A percentile compares a stretch with the other conserved stretches of the same genome.
phyloP scores from a whole-genome alignment of 352 stramenopile genomes.

The Phytophthora pluvialis region DNA sequence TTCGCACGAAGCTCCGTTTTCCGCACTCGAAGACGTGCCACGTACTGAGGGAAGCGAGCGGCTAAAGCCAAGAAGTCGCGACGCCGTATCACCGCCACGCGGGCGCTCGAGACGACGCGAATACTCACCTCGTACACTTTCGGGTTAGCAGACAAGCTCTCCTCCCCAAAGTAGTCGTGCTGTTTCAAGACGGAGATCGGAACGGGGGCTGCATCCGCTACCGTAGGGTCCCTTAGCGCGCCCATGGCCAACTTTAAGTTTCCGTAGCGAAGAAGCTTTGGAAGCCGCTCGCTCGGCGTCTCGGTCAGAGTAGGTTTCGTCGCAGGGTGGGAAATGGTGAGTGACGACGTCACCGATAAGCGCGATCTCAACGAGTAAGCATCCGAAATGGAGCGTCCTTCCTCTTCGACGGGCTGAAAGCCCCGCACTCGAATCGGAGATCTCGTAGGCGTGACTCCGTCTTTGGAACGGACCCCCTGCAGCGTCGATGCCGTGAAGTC shows the following conservation, averaged over 20 bases:
- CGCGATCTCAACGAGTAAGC: constrained; percentile 12
- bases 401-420: constrained; percentile 15
- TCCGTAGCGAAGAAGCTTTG: constrained; percentile 26
- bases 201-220: constrained; percentile 24
- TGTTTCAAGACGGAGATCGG: constrained; percentile 58
- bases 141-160: constrained; percentile 44
- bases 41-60: constrained; percentile 49
- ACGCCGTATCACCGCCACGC: constrained; percentile 54
- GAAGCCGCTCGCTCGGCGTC: constrained; percentile 9
- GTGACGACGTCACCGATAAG: constrained; percentile 9
- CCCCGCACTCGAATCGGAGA: constrained; percentile 1
- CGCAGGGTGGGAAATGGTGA: constrained; percentile 6
- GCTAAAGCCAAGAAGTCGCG: constrained; percentile 46
- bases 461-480: constrained; percentile 13
- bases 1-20: constrained; percentile 31
- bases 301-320: constrained; percentile 13
- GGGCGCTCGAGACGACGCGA: constrained; percentile 56
- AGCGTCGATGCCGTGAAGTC: constrained; percentile 23
- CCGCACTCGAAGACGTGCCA: constrained; percentile 21
- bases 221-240: constrained; percentile 12
- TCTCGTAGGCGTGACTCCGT: constrained; percentile 1
- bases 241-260: constrained; percentile 27
- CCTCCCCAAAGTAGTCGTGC: constrained; percentile 67
- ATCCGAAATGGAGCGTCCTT: background rate
- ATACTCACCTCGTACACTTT: constrained; percentile 61